phyloP scores from a whole-genome alignment of 2,329 filamentous ascomycete genomes.

The Aspergillus transmontanensis region DNA sequence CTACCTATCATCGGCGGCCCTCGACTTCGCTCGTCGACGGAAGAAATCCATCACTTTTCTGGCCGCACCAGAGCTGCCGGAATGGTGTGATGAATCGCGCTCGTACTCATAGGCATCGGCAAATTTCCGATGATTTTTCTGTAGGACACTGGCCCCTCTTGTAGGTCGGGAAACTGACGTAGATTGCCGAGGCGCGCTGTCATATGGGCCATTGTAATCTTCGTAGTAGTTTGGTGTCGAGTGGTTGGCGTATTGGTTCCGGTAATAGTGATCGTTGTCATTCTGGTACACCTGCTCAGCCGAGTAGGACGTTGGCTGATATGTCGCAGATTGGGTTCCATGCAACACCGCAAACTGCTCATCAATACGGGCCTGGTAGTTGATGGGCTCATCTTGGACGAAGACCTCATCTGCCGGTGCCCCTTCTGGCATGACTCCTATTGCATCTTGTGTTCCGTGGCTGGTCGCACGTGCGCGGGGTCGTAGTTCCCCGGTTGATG shows the following conservation, averaged over 20 bases:
- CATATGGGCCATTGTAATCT: constrained; percentile 48
- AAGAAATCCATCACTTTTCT: constrained; percentile 99
- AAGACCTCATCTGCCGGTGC: constrained; percentile 28
- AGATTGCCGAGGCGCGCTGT: constrained; percentile 45
- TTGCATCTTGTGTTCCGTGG: constrained; percentile 36
- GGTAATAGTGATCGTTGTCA: constrained; percentile 34
- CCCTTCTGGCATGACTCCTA: constrained; percentile 31
- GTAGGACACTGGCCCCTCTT: constrained; percentile 62
- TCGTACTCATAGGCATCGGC: constrained; percentile 84
- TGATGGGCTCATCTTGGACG: constrained; percentile 32
- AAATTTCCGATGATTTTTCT: constrained; percentile 85
- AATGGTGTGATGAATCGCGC: constrained; percentile 61
- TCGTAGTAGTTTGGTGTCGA: constrained; percentile 49
- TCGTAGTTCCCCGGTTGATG: constrained; percentile 38
- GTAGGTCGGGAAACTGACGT: constrained; percentile 42
- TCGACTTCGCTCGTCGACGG: constrained; percentile 77
- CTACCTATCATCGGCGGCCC: constrained; percentile 53
- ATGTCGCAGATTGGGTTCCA: constrained; percentile 33
- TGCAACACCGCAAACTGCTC: constrained; percentile 45
- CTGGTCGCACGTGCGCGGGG: constrained; percentile 33
- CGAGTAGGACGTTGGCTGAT: constrained; percentile 33
- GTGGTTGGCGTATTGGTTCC: constrained; percentile 33
- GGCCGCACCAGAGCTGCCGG: constrained; percentile 82
- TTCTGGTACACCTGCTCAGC: constrained; percentile 36
- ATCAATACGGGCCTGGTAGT: constrained; percentile 45